A percentile compares a stretch with the other conserved stretches of the same genome.
These are phyloP conservation scores for Colletotrichum magnum DNA, from an alignment of 2,329 filamentous ascomycete genomes.

Conservation along the genomic window DNA sequence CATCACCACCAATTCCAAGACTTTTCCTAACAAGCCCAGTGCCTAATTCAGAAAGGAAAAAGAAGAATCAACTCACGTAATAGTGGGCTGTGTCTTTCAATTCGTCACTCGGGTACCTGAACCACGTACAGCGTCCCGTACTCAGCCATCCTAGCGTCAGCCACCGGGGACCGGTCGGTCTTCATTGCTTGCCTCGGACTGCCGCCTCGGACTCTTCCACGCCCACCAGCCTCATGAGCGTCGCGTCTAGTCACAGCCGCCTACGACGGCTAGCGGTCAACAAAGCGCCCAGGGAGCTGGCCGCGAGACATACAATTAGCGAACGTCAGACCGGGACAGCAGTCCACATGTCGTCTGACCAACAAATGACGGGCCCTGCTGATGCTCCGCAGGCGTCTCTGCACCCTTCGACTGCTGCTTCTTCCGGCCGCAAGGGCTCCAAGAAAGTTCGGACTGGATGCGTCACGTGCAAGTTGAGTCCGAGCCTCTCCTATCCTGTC, in stretches of 20 bases:
- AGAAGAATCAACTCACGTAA: too few relatives aligned
- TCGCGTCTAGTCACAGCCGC: conserved; percentile 4
- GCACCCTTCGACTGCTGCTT: background rate
- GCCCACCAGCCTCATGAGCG: background rate
- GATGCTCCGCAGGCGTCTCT: conserved; percentile 21
- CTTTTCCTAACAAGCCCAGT: too few relatives aligned
- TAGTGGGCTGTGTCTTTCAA: too few relatives aligned
- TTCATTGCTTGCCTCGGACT: conserved; percentile 31
- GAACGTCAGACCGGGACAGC: background rate
- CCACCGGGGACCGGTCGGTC: background rate
- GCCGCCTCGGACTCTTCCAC: conserved; percentile 22
- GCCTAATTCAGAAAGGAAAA: too few relatives aligned
- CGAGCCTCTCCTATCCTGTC: conserved; percentile 4
- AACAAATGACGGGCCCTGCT: conserved; percentile 22
- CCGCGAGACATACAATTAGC: conserved; percentile 20
- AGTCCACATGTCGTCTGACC: conserved; percentile 2
- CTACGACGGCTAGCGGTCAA: background rate
- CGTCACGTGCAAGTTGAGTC: conserved; percentile 68
- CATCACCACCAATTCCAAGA: too few relatives aligned
- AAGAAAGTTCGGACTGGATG: conserved; percentile 66
- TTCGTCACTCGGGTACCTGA: background rate
- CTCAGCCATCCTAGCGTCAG: background rate
- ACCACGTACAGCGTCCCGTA: background rate
- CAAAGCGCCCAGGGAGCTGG: background rate
- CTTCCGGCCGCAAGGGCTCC: conserved; percentile 55